Evolutionary conservation across 2,329 filamentous ascomycete species (phyloP), one percentile per base, ranked within the genome.

Genomic region (Epichloe festucae): DNA sequence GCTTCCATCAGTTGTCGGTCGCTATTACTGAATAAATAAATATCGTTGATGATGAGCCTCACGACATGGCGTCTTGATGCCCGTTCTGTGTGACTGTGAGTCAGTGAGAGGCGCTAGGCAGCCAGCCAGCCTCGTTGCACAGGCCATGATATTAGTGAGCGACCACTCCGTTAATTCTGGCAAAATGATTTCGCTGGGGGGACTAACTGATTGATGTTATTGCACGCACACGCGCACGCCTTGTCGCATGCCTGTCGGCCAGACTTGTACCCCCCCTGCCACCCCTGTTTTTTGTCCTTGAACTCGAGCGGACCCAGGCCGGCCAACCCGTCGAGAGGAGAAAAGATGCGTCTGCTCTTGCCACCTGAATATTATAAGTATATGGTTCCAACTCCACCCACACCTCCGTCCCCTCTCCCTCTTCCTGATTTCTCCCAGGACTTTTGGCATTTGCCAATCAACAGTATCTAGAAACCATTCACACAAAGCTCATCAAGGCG

Each of bases 401-500:
- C 58, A 51, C 52, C 49, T 45, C 41, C 41, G 36, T 50, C 46
- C 55, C 55, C 52, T 54, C 56, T 55, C 57, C 61, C 46, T 36
- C 42, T 38, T 23, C 46, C 14, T 35, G 34, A 43, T 60, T 58
- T 52, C 55, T 59, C 58, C 52, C 60, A 61, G 57, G 59, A 62
- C 60, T 63, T 68, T 68, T 69, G 67, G 67, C 67, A 57, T 55
- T 57, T 67, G 67, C 67, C 67, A 69, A 69, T 62, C 58, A 67
- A 54, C 51, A 50, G 58, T 53, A 50, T 52, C 44, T 48, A 50
- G 27, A 44, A 43, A 44, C 2, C 31, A 31, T 54, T 46, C 46
- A 52, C 50, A 56, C 52, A 54, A 47, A 44, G 23, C 48, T 53
- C 51, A 53, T 48, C 50, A 51, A 54, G 56, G 56, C 57, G 61